Conservation (phyloP, 768 basidiomycete genomes). For the Rhizopogon vinicolor region DNA sequence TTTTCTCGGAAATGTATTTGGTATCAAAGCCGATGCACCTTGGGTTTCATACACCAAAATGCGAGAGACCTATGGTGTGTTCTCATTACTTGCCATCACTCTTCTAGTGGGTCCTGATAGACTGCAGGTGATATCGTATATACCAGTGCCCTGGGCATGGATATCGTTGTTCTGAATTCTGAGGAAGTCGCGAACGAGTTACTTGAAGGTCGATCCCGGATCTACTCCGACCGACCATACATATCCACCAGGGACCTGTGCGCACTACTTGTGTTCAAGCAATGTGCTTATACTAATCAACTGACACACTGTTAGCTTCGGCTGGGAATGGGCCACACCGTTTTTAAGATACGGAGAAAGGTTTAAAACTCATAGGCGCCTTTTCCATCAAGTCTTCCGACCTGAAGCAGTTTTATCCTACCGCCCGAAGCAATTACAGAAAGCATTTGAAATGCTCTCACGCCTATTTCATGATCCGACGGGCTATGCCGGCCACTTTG, state of each 20-base stretch:
- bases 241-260: no score
- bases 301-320: slow-evolving; percentile 9
- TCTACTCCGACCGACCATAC: no score
- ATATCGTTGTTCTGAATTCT: no score
- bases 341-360: slow-evolving; percentile 1
- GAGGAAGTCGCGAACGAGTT: no score
- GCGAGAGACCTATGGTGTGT: no score
- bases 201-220: no score
- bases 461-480: neutral
- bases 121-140: no score
- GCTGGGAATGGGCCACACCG: slow-evolving; percentile 11
- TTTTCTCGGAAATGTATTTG: slow-evolving; percentile 42
- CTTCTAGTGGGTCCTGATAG: no score
- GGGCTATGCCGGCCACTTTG: neutral
- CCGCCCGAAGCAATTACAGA: slow-evolving; percentile 2
- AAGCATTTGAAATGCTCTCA: neutral
- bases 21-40: slow-evolving; percentile 28
- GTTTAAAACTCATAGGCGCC: neutral
- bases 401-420: neutral
- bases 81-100: no score
- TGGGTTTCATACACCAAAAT: slow-evolving; percentile 30
- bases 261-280: no score
- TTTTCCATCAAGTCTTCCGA: neutral
- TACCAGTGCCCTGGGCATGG: no score
- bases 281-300: no score